phyloP scores from a whole-genome alignment of 805 yeast genomes.

The Phaffomyces opuntiae region DNA sequence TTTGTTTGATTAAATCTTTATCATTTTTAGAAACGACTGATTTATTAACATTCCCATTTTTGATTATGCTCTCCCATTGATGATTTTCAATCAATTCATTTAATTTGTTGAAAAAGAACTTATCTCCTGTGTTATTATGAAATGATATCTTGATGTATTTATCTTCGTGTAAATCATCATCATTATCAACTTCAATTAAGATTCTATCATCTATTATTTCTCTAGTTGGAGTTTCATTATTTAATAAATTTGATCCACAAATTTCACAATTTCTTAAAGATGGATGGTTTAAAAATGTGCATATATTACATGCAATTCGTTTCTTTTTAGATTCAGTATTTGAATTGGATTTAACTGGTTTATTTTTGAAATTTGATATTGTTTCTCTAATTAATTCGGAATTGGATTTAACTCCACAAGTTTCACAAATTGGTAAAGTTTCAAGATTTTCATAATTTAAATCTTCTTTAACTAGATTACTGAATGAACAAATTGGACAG shows the following conservation, averaged over 20 bases:
- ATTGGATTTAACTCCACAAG: constrained; percentile 54
- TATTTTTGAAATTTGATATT: constrained; percentile 13
- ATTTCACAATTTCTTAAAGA: constrained; percentile 75
- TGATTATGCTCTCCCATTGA: constrained; percentile 38
- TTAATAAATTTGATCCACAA: constrained; percentile 59
- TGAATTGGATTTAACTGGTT: not conserved
- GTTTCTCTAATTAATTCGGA: constrained; percentile 29
- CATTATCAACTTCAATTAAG: constrained; percentile 23
- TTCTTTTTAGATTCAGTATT: not conserved
- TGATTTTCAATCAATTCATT: constrained; percentile 38
- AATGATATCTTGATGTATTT: constrained; percentile 62
- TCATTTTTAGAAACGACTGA: constrained; percentile 7
- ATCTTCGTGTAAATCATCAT: constrained; percentile 22
- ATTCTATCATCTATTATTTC: constrained; percentile 28
- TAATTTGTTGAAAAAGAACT: constrained; percentile 41
- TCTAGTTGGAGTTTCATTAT: constrained; percentile 18
- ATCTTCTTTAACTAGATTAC: constrained; percentile 38
- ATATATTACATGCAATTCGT: constrained; percentile 38
- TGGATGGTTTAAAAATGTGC: constrained; percentile 83
- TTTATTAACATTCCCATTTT: constrained; percentile 27
- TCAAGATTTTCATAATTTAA: constrained; percentile 21
- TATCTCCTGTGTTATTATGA: constrained; percentile 60
- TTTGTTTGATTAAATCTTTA: not conserved
- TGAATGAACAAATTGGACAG: constrained; percentile 83
- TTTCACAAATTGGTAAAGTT: constrained; percentile 41